phyloP scores from a whole-genome alignment of 129 eudicot species.

The Heracleum sosnowskyi region DNA sequence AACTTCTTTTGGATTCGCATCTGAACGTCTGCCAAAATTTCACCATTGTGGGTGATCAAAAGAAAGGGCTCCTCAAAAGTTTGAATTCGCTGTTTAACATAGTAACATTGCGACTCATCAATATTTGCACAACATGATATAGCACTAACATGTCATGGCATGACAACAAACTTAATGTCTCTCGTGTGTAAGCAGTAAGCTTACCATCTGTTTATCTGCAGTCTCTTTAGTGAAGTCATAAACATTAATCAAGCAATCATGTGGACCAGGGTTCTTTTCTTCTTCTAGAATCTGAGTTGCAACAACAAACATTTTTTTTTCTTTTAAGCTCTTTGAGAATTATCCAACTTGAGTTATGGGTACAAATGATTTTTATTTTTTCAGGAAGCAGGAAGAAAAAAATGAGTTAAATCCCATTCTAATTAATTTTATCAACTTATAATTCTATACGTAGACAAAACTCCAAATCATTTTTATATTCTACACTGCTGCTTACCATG shows the following conservation, averaged over 20 bases:
- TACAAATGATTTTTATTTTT: no score
- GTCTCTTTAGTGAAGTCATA: slow-evolving; percentile 55
- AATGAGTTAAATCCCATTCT: no score
- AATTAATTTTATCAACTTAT: no score
- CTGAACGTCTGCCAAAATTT: slow-evolving; percentile 58
- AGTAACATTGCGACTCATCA: not conserved
- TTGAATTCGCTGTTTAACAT: slow-evolving; percentile 34
- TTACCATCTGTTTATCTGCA: slow-evolving; percentile 54
- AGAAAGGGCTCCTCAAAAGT: slow-evolving; percentile 80
- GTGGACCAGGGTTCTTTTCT: slow-evolving; percentile 61
- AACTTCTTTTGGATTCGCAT: slow-evolving; percentile 65
- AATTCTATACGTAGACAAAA: no score
- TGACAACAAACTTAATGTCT: not conserved
- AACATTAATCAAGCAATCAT: slow-evolving; percentile 62
- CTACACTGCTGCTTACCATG: not conserved
- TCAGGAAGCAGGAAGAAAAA: no score
- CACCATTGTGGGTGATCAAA: slow-evolving; percentile 61
- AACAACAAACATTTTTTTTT: no score
- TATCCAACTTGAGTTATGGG: no score
- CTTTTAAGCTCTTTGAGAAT: no score
- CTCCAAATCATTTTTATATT: no score
- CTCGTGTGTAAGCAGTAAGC: not conserved
- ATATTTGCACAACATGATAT: no score
- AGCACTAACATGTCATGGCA: not conserved
- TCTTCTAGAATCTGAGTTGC: slow-evolving; percentile 62